These are phyloP conservation scores for Aspergillus tamarii DNA, from an alignment of 2,329 filamentous ascomycete genomes.

Conservation along the genomic window DNA sequence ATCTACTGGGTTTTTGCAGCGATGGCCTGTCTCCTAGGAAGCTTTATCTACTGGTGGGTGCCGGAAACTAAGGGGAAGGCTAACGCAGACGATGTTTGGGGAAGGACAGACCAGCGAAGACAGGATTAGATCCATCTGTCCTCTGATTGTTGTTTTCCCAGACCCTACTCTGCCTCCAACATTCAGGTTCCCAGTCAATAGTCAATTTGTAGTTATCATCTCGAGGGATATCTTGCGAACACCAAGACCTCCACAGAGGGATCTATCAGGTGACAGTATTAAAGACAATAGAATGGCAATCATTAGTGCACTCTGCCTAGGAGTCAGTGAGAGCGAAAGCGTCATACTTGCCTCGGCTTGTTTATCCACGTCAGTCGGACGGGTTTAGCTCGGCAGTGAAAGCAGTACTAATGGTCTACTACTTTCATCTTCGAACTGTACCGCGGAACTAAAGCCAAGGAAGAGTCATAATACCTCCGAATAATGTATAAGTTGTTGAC, in stretches of 20 bases:
- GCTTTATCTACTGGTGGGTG: slow-evolving; percentile 74
- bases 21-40: slow-evolving; percentile 68
- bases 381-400: neutral
- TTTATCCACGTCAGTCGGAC: neutral
- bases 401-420: neutral
- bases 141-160: no score
- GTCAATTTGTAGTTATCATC: neutral
- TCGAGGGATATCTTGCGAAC: neutral
- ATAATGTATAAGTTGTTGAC: neutral
- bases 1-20: slow-evolving; percentile 91
- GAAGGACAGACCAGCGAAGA: slow-evolving; percentile 50
- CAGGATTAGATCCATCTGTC: slow-evolving; percentile 33
- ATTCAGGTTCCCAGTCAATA: neutral
- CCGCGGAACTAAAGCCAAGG: neutral
- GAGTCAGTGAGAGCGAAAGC: neutral
- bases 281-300: neutral
- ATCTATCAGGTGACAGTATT: neutral
- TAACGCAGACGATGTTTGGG: slow-evolving; percentile 90
- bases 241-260: neutral
- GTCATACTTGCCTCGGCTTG: neutral
- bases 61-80: slow-evolving; percentile 88
- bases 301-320: neutral
- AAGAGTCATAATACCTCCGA: neutral
- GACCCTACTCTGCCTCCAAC: neutral
- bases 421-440: neutral